Conservation (phyloP, 345 rosid species). For the Anastatica hierochuntica region DNA sequence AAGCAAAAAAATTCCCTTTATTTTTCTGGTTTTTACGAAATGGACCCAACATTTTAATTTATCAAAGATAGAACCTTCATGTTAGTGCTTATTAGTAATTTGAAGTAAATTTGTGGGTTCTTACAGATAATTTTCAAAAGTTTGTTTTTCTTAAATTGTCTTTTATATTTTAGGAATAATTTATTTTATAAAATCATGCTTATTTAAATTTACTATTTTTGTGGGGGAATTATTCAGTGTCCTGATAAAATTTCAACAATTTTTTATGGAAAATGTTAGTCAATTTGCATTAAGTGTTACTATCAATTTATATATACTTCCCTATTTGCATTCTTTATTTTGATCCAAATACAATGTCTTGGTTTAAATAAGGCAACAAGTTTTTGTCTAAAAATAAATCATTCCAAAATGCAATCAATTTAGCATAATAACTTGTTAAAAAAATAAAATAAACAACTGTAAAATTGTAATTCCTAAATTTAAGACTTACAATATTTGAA, state of each 20-base stretch:
- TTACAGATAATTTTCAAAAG: not conserved
- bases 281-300: conserved; percentile 4
- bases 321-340: not conserved
- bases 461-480: no score
- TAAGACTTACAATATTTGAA: no score
- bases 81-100: no score
- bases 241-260: not conserved
- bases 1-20: not conserved
- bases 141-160: not conserved
- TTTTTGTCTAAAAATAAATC: not conserved
- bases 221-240: not conserved
- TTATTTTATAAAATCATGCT: not conserved
- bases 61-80: not conserved
- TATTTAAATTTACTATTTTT: not conserved
- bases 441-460: no score
- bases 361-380: conserved; percentile 6
- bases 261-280: not conserved
- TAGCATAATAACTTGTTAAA: not conserved
- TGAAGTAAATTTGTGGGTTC: not conserved
- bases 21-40: not conserved
- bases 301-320: not conserved
- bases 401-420: not conserved
- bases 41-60: not conserved
- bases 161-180: not conserved
- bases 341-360: conserved; percentile 7